These are phyloP conservation scores for Candida nitratophila DNA, from an alignment of 805 yeast genomes.

Conservation along the genomic window DNA sequence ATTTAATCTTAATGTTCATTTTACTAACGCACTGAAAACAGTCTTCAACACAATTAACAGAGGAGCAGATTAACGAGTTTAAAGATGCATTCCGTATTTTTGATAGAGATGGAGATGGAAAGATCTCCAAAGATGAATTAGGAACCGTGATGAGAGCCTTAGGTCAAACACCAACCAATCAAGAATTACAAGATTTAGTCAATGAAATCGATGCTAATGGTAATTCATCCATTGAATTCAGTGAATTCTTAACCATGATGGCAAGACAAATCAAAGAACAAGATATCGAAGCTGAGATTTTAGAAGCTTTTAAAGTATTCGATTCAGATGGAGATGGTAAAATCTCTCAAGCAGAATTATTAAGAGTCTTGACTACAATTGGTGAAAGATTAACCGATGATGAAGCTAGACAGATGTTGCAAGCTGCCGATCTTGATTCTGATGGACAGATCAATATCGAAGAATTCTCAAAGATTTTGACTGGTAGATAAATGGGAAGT, in stretches of 20 bases:
- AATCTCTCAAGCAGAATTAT: conserved; percentile 92
- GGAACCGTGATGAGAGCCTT: conserved; percentile 99
- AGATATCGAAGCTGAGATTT: conserved; percentile 93
- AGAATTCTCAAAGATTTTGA: conserved; percentile 86
- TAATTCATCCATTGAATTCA: conserved; percentile 81
- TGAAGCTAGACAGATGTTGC: conserved; percentile 95
- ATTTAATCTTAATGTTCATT: not conserved
- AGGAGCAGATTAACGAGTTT: conserved; percentile 94
- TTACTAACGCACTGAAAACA: conserved; percentile 10
- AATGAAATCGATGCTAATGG: conserved; percentile 96
- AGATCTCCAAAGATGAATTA: conserved; percentile 89
- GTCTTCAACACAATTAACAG: conserved; percentile 80
- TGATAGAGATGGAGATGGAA: conserved; percentile 95
- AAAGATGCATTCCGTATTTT: conserved; percentile 94
- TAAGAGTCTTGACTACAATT: conserved; percentile 94
- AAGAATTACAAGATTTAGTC: conserved; percentile 93
- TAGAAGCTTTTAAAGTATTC: conserved; percentile 97
- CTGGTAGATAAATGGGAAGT: not conserved
- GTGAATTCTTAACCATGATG: conserved; percentile 81
- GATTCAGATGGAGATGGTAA: conserved; percentile 96
- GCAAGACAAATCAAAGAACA: conserved; percentile 92
- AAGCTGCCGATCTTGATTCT: conserved; percentile 91
- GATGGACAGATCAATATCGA: conserved; percentile 97
- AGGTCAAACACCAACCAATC: conserved; percentile 95
- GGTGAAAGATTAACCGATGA: conserved; percentile 96